A percentile compares a stretch with the other conserved stretches of the same genome.
These are phyloP conservation scores for Aspergillus hortae DNA, from an alignment of 2,329 filamentous ascomycete species.

Conservation along the genomic window DNA sequence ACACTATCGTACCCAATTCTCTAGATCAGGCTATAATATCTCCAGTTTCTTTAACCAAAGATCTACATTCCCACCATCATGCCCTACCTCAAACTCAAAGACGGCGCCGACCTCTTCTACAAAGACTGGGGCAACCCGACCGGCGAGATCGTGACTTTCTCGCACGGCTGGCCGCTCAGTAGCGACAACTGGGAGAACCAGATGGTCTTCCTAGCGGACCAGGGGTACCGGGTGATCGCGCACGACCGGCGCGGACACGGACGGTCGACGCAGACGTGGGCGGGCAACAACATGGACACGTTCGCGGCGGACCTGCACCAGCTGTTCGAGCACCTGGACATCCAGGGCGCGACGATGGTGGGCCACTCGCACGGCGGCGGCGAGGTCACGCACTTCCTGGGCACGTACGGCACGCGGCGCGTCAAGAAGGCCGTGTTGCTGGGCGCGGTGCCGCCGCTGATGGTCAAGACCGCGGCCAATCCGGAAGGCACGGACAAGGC, in stretches of 20 bases:
- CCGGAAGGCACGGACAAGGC: slow-evolving; percentile 32
- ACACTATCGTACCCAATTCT: no score
- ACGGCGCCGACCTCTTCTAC: slow-evolving; percentile 40
- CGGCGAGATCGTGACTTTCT: slow-evolving; percentile 33
- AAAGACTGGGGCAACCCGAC: slow-evolving; percentile 42
- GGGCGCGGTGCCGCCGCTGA: slow-evolving; percentile 32
- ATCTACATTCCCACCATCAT: background rate
- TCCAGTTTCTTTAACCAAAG: no score
- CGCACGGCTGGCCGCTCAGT: slow-evolving; percentile 41
- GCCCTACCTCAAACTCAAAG: slow-evolving; percentile 31
- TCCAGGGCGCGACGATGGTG: slow-evolving; percentile 34
- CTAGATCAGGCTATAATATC: no score
- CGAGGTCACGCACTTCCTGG: slow-evolving; percentile 37
- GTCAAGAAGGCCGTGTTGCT: slow-evolving; percentile 41
- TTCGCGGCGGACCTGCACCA: slow-evolving; percentile 38
- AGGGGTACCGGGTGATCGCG: slow-evolving; percentile 39
- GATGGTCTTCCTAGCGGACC: slow-evolving; percentile 36
- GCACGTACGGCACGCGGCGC: slow-evolving; percentile 33
- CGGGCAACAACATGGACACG: slow-evolving; percentile 39
- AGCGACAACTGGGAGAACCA: slow-evolving; percentile 40
- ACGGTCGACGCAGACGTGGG: slow-evolving; percentile 39
- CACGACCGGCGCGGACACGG: slow-evolving; percentile 37
- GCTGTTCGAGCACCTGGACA: slow-evolving; percentile 34
- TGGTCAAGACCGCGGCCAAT: slow-evolving; percentile 33
- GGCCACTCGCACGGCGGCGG: slow-evolving; percentile 43